Conservation (phyloP, 2,329 filamentous ascomycete genomes). For the Phyllosticta paracitricarpa region DNA sequence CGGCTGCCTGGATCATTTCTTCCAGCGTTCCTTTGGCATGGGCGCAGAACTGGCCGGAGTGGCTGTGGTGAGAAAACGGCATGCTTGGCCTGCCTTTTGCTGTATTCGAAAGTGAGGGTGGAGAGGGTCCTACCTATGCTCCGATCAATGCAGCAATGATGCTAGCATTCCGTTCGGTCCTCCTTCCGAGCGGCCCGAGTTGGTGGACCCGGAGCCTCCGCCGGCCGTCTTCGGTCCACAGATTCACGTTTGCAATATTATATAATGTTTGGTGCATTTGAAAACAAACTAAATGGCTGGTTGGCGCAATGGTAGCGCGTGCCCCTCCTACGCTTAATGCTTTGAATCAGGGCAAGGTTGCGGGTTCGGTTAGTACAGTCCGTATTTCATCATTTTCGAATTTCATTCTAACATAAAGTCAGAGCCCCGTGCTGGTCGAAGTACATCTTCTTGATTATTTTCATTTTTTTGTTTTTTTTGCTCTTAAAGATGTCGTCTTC, state of each 20-base stretch:
- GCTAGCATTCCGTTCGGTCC: conserved; percentile 7
- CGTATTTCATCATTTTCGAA: background rate
- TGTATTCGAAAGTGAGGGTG: background rate
- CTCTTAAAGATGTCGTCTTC: too few relatives aligned
- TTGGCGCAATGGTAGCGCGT: conserved; percentile 12
- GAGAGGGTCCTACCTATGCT: too few relatives aligned
- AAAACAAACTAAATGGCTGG: background rate
- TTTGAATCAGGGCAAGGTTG: conserved; percentile 7
- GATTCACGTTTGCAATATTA: too few relatives aligned
- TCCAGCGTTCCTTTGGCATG: conserved; percentile 83
- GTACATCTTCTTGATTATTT: background rate
- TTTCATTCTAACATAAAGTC: background rate
- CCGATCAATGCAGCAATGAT: too few relatives aligned
- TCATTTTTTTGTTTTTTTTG: background rate
- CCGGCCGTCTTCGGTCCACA: too few relatives aligned
- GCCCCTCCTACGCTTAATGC: conserved; percentile 2
- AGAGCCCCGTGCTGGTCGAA: conserved; percentile 11
- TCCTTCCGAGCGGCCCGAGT: background rate
- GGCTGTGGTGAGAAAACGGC: conserved; percentile 97
- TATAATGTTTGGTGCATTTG: background rate
- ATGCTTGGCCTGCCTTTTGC: conserved; percentile 38
- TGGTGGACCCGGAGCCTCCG: background rate
- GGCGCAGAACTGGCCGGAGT: conserved; percentile 94
- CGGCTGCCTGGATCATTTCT: conserved; percentile 69
- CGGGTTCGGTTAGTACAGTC: conserved; percentile 1